Conservation (phyloP, 371 early-diverging fungal species). For the Amoeboradix gromovi region DNA sequence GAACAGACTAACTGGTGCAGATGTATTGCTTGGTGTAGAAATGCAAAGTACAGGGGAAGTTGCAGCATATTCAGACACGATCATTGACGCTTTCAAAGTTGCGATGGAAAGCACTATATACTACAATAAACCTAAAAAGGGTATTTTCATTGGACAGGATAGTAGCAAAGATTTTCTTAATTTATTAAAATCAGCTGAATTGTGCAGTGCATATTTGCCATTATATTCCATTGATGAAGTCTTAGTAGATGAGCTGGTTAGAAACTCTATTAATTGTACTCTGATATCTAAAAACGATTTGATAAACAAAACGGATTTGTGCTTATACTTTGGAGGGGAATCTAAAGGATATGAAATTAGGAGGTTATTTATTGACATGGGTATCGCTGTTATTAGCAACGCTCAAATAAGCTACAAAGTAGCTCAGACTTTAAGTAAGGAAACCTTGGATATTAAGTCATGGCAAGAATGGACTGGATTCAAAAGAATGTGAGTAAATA, state of each 20-base stretch:
- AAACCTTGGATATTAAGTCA: not conserved
- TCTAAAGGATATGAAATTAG: constrained; percentile 24
- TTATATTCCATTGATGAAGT: constrained; percentile 48
- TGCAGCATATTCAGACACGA: constrained; percentile 76
- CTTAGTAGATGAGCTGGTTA: constrained; percentile 45
- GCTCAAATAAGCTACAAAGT: constrained; percentile 21
- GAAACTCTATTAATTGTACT: constrained; percentile 79
- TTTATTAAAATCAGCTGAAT: constrained; percentile 38
- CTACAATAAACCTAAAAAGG: constrained; percentile 25
- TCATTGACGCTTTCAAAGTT: constrained; percentile 81
- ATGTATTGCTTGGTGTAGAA: constrained; percentile 81
- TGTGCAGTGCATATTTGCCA: constrained; percentile 50
- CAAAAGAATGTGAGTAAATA: not conserved
- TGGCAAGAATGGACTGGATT: not conserved
- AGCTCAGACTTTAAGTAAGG: not conserved
- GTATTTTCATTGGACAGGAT: constrained; percentile 63
- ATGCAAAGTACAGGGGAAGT: constrained; percentile 96
- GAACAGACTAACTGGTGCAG: constrained; percentile 70
- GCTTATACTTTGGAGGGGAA: constrained; percentile 22
- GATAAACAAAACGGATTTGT: constrained; percentile 53
- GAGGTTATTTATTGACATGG: constrained; percentile 83
- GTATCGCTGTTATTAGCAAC: constrained; percentile 79
- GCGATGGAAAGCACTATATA: constrained; percentile 17
- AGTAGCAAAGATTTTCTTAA: constrained; percentile 66
- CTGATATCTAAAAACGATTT: constrained; percentile 63